Base-by-base conservation (phyloP, 257 asterid genomes). In the Primulina huaijiensis region DNA sequence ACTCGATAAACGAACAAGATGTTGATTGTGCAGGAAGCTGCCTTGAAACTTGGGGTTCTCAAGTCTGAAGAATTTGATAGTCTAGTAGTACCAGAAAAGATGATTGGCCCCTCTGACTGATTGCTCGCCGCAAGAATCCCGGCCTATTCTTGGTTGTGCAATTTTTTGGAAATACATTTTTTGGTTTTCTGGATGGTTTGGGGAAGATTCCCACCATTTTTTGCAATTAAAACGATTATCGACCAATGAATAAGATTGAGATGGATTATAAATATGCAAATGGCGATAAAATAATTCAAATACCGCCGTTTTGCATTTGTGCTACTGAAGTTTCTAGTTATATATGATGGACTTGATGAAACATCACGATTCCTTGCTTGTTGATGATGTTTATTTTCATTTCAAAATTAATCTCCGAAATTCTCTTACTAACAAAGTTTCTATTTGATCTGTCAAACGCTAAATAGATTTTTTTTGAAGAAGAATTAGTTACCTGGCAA, bases 11-110 rank as follows among this genome's bases (percentile, higher is more conserved):
- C 62, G 62, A 76, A 37, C 8, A 66, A 31, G 72, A 27, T 68
- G 76, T 58, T 50, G 16, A 38, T 56, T 81, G 27, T 73, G 70
- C 93, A 93, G 99, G 95, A 87, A 37, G 96, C 99, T 70, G 95
- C 96, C 34, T 75, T 89, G 76, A 89, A 84, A 67, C 88, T 90
- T 52, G 96, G 90, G 38, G 96, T 89, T 72, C 91, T 93, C 56
- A 83, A 74, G 29, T 64, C 83, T 2, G 96, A 89, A 72, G 99
- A 90, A 77, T 89, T 93, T 50, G 97, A 93, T 71, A 64, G 55
- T 25, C 97, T 89, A 8, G 96, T 93, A 35, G 96, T 93, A 63
- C 99, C 97, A 0, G 96, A 87, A 81, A 90, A 87, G 77, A 93
- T 93, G 99, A 89, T 93, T 66, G 97, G 97, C 50, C 97, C 96